phyloP scores from a whole-genome alignment of 805 yeast genomes.

The Henningerozyma blattae region DNA sequence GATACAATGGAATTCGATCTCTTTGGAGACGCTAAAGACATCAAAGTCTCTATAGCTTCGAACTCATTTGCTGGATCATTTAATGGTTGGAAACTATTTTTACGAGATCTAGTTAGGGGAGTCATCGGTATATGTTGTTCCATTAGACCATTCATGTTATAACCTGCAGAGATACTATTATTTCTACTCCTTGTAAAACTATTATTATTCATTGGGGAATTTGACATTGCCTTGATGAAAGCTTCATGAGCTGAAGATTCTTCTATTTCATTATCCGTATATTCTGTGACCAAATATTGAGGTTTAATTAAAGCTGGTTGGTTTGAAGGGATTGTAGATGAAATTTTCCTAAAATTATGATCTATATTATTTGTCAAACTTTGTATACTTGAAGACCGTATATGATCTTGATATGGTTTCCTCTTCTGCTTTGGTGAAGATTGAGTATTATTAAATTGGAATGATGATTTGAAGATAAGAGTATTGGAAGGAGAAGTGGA shows the following conservation, averaged over 20 bases:
- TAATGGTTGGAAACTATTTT: constrained; percentile 1
- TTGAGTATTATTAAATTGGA: background rate
- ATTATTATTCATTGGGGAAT: constrained; percentile 3
- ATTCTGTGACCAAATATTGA: no score
- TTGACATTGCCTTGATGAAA: constrained; percentile 28
- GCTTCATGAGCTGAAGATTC: constrained; percentile 30
- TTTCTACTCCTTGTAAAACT: background rate
- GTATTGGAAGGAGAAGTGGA: background rate
- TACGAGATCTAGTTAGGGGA: background rate
- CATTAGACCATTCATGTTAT: no score
- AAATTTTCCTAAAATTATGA: constrained; percentile 2
- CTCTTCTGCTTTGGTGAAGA: constrained; percentile 1
- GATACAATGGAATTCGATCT: constrained; percentile 7
- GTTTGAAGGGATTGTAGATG: no score
- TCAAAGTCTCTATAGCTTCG: constrained; percentile 30
- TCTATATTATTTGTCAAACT: no score
- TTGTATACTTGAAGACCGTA: background rate
- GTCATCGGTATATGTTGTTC: background rate
- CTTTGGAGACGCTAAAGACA: constrained; percentile 30
- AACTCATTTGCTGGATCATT: constrained; percentile 23
- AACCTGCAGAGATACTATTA: background rate
- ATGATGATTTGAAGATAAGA: no score
- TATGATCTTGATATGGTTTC: no score
- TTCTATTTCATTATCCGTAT: constrained; percentile 10
- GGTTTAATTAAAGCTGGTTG: constrained; percentile 3